These are phyloP conservation scores for Claviceps sp. DNA, from an alignment of 2,329 filamentous ascomycete genomes.

Conservation along the genomic window DNA sequence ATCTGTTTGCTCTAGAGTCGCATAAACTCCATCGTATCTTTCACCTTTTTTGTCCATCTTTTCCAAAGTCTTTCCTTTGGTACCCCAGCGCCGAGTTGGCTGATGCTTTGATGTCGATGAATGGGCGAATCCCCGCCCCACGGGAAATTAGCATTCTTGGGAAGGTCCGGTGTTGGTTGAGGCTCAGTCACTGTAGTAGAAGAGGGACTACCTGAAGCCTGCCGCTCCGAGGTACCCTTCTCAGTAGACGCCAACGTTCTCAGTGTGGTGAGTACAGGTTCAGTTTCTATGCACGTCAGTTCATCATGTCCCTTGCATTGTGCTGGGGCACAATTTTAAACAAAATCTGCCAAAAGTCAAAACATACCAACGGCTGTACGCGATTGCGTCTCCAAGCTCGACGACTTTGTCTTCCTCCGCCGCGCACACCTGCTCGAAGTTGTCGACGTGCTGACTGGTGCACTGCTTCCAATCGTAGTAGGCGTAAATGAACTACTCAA, in stretches of 20 bases:
- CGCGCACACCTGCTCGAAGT: background rate
- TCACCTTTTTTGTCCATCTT: constrained; percentile 1
- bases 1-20: background rate
- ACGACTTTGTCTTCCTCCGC: background rate
- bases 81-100: constrained; percentile 13
- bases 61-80: constrained; percentile 5
- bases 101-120: constrained; percentile 21
- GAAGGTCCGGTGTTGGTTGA: constrained; percentile 10
- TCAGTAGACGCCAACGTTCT: constrained; percentile 6
- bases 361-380: background rate
- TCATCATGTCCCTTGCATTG: background rate
- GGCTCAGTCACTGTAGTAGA: constrained; percentile 6
- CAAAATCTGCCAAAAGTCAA: background rate
- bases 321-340: background rate
- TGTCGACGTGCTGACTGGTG: background rate
- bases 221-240: constrained; percentile 1
- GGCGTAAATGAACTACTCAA: background rate
- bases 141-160: constrained; percentile 20
- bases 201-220: constrained; percentile 6
- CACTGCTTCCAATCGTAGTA: background rate
- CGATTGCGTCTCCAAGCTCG: background rate
- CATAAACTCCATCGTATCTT: background rate
- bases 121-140: constrained; percentile 23
- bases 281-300: background rate
- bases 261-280: constrained; percentile 4